These are phyloP conservation scores for Coriaria nepalensis DNA, from an alignment of 306 rosid genomes.

Conservation along the genomic window DNA sequence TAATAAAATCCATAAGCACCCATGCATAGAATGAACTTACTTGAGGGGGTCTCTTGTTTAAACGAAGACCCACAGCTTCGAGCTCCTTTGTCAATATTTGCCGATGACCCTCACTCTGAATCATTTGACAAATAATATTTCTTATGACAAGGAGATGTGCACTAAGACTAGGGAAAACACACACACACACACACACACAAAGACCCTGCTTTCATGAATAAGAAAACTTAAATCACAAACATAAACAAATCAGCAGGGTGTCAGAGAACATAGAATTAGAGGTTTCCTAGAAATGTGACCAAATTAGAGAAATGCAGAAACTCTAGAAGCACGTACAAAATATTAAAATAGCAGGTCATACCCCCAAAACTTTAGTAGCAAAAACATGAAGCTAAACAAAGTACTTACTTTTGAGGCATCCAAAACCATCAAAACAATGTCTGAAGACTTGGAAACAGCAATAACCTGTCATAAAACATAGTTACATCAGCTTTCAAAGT, in stretches of 20 bases:
- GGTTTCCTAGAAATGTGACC: too few relatives aligned
- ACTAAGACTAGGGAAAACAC: constrained; percentile 7
- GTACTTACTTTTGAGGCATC: constrained; percentile 91
- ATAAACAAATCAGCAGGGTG: not conserved
- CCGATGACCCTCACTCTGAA: constrained; percentile 98
- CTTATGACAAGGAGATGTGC: constrained; percentile 5
- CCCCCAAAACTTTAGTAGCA: constrained; percentile 3
- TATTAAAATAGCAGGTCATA: too few relatives aligned
- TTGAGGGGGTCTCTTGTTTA: constrained; percentile 96
- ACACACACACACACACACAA: constrained; percentile 4
- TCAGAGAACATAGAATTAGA: not conserved
- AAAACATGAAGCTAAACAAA: not conserved
- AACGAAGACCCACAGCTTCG: constrained; percentile 96
- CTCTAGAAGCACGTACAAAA: too few relatives aligned
- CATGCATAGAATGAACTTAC: constrained; percentile 26
- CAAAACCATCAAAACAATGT: constrained; percentile 91
- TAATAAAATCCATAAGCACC: constrained; percentile 8
- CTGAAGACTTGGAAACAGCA: constrained; percentile 99
- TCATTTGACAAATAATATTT: constrained; percentile 4
- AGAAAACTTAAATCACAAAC: not conserved
- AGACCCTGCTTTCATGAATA: not conserved
- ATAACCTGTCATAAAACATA: constrained; percentile 60
- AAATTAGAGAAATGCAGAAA: too few relatives aligned
- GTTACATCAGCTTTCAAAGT: constrained; percentile 12
- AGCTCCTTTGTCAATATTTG: constrained; percentile 93